phyloP scores from a whole-genome alignment of 1,284 basidiomycete genomes.

The Ustilago trichophora region DNA sequence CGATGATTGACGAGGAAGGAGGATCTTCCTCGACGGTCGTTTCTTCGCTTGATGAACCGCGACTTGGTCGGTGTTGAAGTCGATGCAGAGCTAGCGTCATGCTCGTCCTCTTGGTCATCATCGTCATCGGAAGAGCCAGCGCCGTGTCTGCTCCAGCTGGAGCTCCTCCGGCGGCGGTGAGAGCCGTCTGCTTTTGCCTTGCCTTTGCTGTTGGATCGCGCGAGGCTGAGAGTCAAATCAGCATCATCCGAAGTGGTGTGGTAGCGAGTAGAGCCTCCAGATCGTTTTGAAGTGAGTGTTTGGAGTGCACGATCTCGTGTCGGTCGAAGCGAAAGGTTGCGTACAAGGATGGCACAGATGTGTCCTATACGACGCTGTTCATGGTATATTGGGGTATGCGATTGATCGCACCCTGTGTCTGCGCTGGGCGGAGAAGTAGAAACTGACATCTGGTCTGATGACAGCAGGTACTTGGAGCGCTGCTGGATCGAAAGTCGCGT shows the following conservation, averaged over 20 bases:
- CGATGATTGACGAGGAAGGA: slow-evolving; percentile 9
- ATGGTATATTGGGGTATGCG: neutral
- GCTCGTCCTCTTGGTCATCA: neutral
- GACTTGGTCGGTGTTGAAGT: slow-evolving; percentile 10
- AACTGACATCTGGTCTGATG: slow-evolving; percentile 8
- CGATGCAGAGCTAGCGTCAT: slow-evolving; percentile 6
- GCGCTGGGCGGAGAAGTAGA: neutral
- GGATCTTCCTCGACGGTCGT: slow-evolving; percentile 10
- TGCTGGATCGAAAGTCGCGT: too few relatives aligned
- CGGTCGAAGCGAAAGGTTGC: slow-evolving; percentile 39
- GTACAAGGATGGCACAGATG: slow-evolving; percentile 34
- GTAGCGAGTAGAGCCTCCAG: slow-evolving; percentile 22
- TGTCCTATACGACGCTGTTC: slow-evolving; percentile 38
- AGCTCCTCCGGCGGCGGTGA: slow-evolving; percentile 9
- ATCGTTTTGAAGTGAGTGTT: slow-evolving; percentile 29
- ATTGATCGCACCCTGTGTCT: neutral
- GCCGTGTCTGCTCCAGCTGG: slow-evolving; percentile 26
- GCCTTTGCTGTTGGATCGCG: slow-evolving; percentile 34
- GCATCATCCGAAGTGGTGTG: slow-evolving; percentile 43
- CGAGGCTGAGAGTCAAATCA: slow-evolving; percentile 35
- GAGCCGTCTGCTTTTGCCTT: slow-evolving; percentile 12
- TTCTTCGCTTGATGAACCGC: neutral
- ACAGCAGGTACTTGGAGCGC: too few relatives aligned
- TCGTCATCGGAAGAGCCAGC: slow-evolving; percentile 12
- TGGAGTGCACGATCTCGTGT: slow-evolving; percentile 39